A percentile compares a stretch with the other conserved stretches of the same genome.
Evolutionary conservation across 805 yeast genomes (phyloP).

Genomic region (Saccharomycopsis javanensis): DNA sequence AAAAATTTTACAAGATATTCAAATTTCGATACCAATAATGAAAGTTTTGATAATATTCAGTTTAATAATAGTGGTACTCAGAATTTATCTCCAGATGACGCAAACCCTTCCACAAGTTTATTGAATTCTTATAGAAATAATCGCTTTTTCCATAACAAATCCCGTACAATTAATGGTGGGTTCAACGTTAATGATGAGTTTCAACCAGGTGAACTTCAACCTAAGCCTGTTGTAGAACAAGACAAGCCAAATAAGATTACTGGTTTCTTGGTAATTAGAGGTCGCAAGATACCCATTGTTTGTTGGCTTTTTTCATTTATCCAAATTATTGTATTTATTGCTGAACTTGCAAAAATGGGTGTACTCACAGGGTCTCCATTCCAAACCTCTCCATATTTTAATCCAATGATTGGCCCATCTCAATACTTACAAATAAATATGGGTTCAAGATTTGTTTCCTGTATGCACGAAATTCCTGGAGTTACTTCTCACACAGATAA

Average conservation of each 20-base stretch:
- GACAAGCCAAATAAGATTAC: conserved; percentile 4
- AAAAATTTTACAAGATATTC: neutral
- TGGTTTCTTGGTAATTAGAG: conserved; percentile 15
- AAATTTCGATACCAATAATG: conserved; percentile 1
- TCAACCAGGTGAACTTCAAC: conserved; percentile 14
- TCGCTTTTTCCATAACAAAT: conserved; percentile 14
- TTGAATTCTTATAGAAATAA: conserved; percentile 17
- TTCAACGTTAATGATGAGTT: conserved; percentile 18
- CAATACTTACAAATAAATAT: conserved; percentile 52
- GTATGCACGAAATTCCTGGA: conserved; percentile 46
- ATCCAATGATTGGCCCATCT: conserved; percentile 75
- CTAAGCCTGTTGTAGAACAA: conserved; percentile 7
- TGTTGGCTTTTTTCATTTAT: conserved; percentile 30
- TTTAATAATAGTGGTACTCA: conserved; percentile 8
- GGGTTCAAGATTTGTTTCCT: conserved; percentile 65
- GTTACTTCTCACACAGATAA: conserved; percentile 39
- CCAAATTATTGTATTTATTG: conserved; percentile 49
- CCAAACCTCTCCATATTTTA: conserved; percentile 61
- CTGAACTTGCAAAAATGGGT: conserved; percentile 50
- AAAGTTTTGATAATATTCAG: conserved; percentile 16
- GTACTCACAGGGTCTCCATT: conserved; percentile 52
- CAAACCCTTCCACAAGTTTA: conserved; percentile 11
- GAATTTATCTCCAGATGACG: conserved; percentile 4
- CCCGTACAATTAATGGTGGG: conserved; percentile 15
- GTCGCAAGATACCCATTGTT: conserved; percentile 16